Evolutionary conservation across 2,329 filamentous ascomycete genomes (phyloP), one percentile per base, ranked within the genome.

Genomic region (Neocucurbitaria cava): DNA sequence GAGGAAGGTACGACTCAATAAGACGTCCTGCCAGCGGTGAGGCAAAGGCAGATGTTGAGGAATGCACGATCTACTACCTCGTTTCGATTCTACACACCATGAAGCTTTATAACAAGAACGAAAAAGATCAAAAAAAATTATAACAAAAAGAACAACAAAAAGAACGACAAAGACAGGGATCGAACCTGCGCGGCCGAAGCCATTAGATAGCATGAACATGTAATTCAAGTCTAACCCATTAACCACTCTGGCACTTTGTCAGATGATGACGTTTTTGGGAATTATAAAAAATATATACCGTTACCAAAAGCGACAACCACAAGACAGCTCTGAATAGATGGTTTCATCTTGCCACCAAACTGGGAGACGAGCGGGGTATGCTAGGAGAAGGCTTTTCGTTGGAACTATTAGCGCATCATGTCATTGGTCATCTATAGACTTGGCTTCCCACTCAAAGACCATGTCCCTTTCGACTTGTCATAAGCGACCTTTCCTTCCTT

Each of bases 401-500:
- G 35, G 18, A n/a, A 23, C 38, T 6, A 26, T 33, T 56, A 50
- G 46, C 41, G 36, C 33, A 47, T 26, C 49, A 43, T 51, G 2
- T 52, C 18, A 62, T 60, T 62, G 58, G 59, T 44, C 35, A 31
- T 40, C 54, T 69, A 74, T 9, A 76, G 62, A 47, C 67, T 64
- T 38, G 74, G 58, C 58, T 75, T 76, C 20, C 56, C 61, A 52
- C 52, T 68, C 51, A 76, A 46, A n/a, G 55, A 50, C 76, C 76
- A 80, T 18, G 52, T 74, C 39, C 68, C 71, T 40, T 59, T 62
- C 30, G 59, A 69, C 45, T 72, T 70, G 47, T 67, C 62, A 54
- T 74, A 58, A 31, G 71, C 68, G 3, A 89, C 89, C 69, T 82
- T 89, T 2, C 88, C 90, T 66, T 98, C 95, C 11, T 76, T 78